These are phyloP conservation scores for Fonsecaea erecta DNA, from an alignment of 2,329 filamentous ascomycete genomes.

Conservation along the genomic window DNA sequence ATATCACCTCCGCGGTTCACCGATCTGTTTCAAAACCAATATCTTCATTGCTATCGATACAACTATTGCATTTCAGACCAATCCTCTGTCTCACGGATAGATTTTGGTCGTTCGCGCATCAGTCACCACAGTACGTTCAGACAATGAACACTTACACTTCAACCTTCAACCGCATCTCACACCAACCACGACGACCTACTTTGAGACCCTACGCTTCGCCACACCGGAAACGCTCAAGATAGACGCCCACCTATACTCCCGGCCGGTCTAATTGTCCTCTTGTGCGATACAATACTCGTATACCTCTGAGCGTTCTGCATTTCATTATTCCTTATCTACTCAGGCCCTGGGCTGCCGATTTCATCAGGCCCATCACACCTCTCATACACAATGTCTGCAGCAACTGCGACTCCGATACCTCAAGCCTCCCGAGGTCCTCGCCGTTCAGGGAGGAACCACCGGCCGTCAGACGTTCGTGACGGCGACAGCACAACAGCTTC, in stretches of 20 bases:
- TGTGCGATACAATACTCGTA: constrained; percentile 12
- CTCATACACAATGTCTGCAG: constrained; percentile 50
- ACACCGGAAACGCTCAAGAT: constrained; percentile 37
- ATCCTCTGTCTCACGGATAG: constrained; percentile 19
- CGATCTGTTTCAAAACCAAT: neutral
- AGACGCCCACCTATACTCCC: constrained; percentile 24
- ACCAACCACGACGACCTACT: constrained; percentile 31
- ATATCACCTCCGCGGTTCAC: neutral
- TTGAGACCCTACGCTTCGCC: constrained; percentile 30
- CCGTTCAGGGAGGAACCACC: constrained; percentile 53
- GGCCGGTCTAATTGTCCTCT: constrained; percentile 17
- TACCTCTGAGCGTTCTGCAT: constrained; percentile 39
- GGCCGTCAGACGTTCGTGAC: constrained; percentile 41
- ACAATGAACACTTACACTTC: constrained; percentile 37
- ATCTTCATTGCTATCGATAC: constrained; percentile 16
- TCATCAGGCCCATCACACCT: constrained; percentile 50
- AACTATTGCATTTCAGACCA: constrained; percentile 12
- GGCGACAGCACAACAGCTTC: constrained; percentile 36
- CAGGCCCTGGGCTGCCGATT: constrained; percentile 51
- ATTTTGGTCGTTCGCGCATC: constrained; percentile 18
- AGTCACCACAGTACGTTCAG: constrained; percentile 14
- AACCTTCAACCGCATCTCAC: constrained; percentile 23
- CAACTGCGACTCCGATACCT: constrained; percentile 41
- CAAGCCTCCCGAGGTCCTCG: constrained; percentile 45
- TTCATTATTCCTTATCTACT: constrained; percentile 40